Conservation (phyloP, 2,329 filamentous ascomycete genomes). For the Dichotomopilus funicola region DNA sequence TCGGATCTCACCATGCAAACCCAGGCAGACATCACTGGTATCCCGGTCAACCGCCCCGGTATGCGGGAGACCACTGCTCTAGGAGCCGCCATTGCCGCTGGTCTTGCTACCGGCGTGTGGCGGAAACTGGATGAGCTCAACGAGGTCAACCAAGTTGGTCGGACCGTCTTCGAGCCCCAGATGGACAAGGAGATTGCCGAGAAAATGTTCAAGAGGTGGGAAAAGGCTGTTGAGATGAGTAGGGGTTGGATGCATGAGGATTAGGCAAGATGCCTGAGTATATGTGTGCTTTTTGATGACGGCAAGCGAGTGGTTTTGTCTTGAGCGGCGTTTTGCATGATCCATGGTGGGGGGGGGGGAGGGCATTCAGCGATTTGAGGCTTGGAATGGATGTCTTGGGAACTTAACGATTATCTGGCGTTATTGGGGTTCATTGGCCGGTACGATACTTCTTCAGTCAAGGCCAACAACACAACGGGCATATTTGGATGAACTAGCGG, state of each 20-base stretch:
- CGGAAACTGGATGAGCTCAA: constrained; percentile 65
- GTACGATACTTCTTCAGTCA: too few relatives aligned
- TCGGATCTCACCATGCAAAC: constrained; percentile 88
- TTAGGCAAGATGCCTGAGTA: background rate
- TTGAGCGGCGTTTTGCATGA: background rate
- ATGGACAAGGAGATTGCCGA: constrained; percentile 41
- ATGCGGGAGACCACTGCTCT: constrained; percentile 91
- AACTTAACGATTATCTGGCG: too few relatives aligned
- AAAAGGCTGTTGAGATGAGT: constrained; percentile 54
- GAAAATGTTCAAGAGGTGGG: constrained; percentile 47
- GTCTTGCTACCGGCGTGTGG: constrained; percentile 78
- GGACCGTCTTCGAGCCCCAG: constrained; percentile 63
- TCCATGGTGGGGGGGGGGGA: too few relatives aligned
- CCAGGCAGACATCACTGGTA: constrained; percentile 77
- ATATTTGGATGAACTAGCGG: too few relatives aligned
- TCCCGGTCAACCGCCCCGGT: constrained; percentile 73
- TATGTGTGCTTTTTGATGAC: background rate
- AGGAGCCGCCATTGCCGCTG: constrained; percentile 82
- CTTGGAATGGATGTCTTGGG: too few relatives aligned
- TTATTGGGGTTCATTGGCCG: too few relatives aligned
- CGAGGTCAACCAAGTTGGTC: constrained; percentile 63
- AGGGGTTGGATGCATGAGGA: constrained; percentile 43
- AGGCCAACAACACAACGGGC: too few relatives aligned
- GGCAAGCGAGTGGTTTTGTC: background rate
- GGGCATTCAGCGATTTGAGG: too few relatives aligned